phyloP scores from a whole-genome alignment of 441 rosid genomes.

The Syzygium syzygioides region DNA sequence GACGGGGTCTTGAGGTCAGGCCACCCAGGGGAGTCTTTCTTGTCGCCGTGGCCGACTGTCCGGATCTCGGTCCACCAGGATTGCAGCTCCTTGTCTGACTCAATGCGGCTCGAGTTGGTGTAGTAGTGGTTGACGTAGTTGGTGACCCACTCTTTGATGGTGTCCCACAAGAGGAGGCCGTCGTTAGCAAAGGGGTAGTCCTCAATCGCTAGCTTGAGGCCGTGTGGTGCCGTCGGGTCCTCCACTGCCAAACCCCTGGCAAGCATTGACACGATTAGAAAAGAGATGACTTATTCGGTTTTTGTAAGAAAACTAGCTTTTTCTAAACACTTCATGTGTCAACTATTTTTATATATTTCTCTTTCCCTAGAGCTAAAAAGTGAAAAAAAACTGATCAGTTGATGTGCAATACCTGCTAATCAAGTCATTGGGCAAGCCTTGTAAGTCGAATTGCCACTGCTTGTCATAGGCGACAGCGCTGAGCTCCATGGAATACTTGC shows the following conservation, averaged over 20 bases:
- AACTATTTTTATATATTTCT: background rate
- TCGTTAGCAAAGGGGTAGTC: slow-evolving; percentile 67
- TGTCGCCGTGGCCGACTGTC: slow-evolving; percentile 40
- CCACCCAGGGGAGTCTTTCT: slow-evolving; percentile 45
- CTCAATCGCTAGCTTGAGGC: slow-evolving; percentile 41
- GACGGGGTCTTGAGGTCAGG: slow-evolving; percentile 27
- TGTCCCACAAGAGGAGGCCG: slow-evolving; percentile 57
- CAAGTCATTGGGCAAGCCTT: slow-evolving; percentile 51
- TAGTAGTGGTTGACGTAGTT: slow-evolving; percentile 57
- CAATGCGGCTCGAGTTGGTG: slow-evolving; percentile 15
- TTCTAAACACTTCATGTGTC: background rate
- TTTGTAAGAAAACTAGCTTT: background rate
- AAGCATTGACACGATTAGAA: background rate
- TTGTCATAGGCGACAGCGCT: slow-evolving; percentile 50
- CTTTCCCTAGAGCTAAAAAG: background rate
- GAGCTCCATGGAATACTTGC: slow-evolving; percentile 41
- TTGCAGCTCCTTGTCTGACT: slow-evolving; percentile 37
- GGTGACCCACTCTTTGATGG: slow-evolving; percentile 40
- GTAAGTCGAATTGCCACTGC: slow-evolving; percentile 57
- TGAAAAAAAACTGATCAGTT: background rate
- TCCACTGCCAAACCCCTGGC: slow-evolving; percentile 57
- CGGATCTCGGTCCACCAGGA: slow-evolving; percentile 49
- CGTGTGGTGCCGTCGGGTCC: slow-evolving; percentile 40
- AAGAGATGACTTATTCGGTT: background rate
- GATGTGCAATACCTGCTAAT: slow-evolving; percentile 32